A percentile compares a stretch with the other conserved stretches of the same genome.
phyloP scores from a whole-genome alignment of 2,329 filamentous ascomycete genomes.

The Clarireedia homoeocarpa region DNA sequence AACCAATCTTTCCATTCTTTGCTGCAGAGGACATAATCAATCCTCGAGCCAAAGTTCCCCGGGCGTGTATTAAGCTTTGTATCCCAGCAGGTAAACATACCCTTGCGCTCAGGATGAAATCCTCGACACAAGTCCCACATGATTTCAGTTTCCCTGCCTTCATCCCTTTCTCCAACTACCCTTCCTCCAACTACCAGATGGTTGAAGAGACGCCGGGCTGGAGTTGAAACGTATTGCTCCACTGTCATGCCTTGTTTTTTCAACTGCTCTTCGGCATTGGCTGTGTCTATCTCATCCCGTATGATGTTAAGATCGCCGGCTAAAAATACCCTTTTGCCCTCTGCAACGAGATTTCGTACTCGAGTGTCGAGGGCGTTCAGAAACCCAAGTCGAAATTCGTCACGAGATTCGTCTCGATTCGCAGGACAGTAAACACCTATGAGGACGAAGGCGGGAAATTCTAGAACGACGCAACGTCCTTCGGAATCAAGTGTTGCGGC shows the following conservation, averaged over 20 bases:
- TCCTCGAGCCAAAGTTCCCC: conserved; percentile 84
- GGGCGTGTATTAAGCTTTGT: conserved; percentile 92
- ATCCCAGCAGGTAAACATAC: conserved; percentile 98
- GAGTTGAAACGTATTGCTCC: conserved; percentile 64
- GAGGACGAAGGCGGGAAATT: conserved; percentile 91
- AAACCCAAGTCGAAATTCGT: conserved; percentile 76
- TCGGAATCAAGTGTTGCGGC: conserved; percentile 75
- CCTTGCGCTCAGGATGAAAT: conserved; percentile 69
- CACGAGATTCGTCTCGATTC: conserved; percentile 73
- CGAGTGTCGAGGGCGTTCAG: conserved; percentile 72
- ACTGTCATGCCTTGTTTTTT: conserved; percentile 60
- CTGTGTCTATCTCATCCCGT: conserved; percentile 59
- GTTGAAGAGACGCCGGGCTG: conserved; percentile 73
- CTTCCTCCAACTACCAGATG: conserved; percentile 71
- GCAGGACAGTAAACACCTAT: conserved; percentile 90
- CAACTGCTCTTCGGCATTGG: conserved; percentile 63
- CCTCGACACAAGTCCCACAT: conserved; percentile 78
- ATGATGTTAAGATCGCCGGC: conserved; percentile 84
- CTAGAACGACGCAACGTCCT: conserved; percentile 81
- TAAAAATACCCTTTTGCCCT: conserved; percentile 79
- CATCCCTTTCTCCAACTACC: conserved; percentile 58
- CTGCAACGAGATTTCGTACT: conserved; percentile 71
- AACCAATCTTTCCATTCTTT: conserved; percentile 75
- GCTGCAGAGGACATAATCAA: conserved; percentile 88
- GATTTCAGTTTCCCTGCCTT: conserved; percentile 60